Base-by-base conservation (phyloP, 805 yeast genomes). In the Myxozyma vanderwaltii region DNA sequence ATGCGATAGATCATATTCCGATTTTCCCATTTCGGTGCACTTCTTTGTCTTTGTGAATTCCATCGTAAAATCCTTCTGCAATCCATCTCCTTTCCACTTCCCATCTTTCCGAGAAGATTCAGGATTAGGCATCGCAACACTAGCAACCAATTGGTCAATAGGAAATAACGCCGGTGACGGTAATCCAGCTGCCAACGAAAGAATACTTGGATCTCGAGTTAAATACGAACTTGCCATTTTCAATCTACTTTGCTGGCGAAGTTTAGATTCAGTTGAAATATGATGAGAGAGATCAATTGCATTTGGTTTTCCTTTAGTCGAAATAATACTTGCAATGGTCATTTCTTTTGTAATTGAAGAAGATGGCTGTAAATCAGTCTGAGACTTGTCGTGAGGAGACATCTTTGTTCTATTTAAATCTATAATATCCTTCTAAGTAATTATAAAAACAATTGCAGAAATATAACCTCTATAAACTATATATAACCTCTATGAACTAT, bases 111-210 rank as follows among this genome's bases (percentile, higher is more conserved):
- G 41, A 29, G 31, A 40, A 23, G 24, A 27, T 38, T 49, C 64
- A 13, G 29, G 24, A 39, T 54, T 48, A 13, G 58, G 53, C 47
- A 58, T 67, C 12, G 47, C 51, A 10, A 64, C 59, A 54, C 82
- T 83, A n/a, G 87, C 86, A 17, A 79, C 72, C 55, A 92, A 71
- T 66, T 83, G 82, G 68, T 90, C 89, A 81, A 92, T 88, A 47
- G 99, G 98, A 81, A 92, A 92, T 74, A 89, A 86, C 64, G 86
- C 91, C 24, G 96, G 77, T 72, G 89, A 76, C 15, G 99, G 99
- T 67, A 92, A 81, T 8, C 99, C 99, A 68, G 98, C 99, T 51
- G 97, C 98, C 54, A 92, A 81, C 71, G 91, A 91, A 55, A 90
- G 84, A 70, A 94, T 79, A 56, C 85, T 83, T 36, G 96, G 96